These are phyloP conservation scores for Oleoguttula mirabilis DNA, from an alignment of 495 filamentous ascomycete genomes.

Conservation along the genomic window DNA sequence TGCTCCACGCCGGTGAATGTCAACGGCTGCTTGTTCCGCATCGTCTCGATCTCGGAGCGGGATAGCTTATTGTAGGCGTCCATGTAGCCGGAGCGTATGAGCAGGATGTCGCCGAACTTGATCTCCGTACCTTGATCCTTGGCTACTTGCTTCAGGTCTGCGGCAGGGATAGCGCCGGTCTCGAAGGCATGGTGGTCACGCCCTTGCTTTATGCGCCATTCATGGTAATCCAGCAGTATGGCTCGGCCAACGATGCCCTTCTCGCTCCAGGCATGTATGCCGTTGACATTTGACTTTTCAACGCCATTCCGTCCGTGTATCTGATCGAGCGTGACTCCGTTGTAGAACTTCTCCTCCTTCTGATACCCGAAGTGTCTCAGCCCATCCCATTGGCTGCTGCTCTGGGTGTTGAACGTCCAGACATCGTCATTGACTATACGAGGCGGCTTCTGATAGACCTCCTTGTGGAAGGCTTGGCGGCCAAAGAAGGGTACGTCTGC, in stretches of 20 bases:
- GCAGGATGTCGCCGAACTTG: slow-evolving; percentile 43
- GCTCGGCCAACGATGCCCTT: slow-evolving; percentile 35
- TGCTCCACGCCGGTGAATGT: slow-evolving; percentile 41
- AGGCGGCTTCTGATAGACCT: slow-evolving; percentile 27
- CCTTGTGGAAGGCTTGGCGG: slow-evolving; percentile 29
- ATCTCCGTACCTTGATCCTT: slow-evolving; percentile 37
- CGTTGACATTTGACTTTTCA: slow-evolving; percentile 27
- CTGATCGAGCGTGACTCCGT: slow-evolving; percentile 44
- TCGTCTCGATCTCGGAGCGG: slow-evolving; percentile 25
- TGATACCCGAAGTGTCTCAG: slow-evolving; percentile 25
- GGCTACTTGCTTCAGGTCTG: slow-evolving; percentile 36
- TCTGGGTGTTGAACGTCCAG: slow-evolving; percentile 31
- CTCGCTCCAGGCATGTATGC: slow-evolving; percentile 37
- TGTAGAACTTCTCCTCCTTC: slow-evolving; percentile 41
- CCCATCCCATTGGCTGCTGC: slow-evolving; percentile 28
- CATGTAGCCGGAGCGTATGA: slow-evolving; percentile 43
- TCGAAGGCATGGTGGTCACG: slow-evolving; percentile 34
- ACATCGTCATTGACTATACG: slow-evolving; percentile 31
- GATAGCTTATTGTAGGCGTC: slow-evolving; percentile 25
- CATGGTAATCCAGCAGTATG: slow-evolving; percentile 36
- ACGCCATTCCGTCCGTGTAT: slow-evolving; percentile 35
- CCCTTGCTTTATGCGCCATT: slow-evolving; percentile 23
- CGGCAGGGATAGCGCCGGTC: slow-evolving; percentile 31
- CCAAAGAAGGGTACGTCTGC: slow-evolving; percentile 28
- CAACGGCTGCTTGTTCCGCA: slow-evolving; percentile 28